Evolutionary conservation across 2,329 filamentous ascomycete genomes (phyloP).

Genomic region (Decorospora gaudefroyi): DNA sequence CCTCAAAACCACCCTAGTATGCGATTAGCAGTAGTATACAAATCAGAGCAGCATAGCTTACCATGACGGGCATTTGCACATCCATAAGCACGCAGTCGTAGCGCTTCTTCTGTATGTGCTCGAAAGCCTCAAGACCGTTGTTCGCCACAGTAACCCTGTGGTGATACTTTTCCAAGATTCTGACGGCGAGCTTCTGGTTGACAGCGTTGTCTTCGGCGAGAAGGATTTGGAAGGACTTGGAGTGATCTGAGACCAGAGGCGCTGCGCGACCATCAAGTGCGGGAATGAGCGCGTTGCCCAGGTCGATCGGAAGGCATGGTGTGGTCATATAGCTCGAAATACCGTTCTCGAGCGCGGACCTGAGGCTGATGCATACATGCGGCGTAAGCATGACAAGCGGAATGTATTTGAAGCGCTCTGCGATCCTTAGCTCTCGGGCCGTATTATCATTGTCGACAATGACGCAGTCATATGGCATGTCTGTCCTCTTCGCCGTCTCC

Average conservation of each 20-base stretch:
- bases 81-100: slow-evolving; percentile 99
- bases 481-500: slow-evolving; percentile 52
- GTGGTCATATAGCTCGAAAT: slow-evolving; percentile 99
- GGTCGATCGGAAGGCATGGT: slow-evolving; percentile 88
- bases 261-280: slow-evolving; percentile 92
- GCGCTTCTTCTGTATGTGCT: slow-evolving; percentile 86
- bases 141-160: slow-evolving; percentile 90
- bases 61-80: slow-evolving; percentile 99
- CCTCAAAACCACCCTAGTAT: slow-evolving; percentile 85
- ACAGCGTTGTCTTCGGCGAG: slow-evolving; percentile 97
- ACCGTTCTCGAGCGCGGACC: slow-evolving; percentile 89
- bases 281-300: slow-evolving; percentile 95
- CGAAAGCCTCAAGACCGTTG: slow-evolving; percentile 90
- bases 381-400: slow-evolving; percentile 92
- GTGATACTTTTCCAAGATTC: slow-evolving; percentile 96
- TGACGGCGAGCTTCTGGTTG: slow-evolving; percentile 93
- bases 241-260: slow-evolving; percentile 88
- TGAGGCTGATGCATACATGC: slow-evolving; percentile 85
- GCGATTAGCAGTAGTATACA: slow-evolving; percentile 45
- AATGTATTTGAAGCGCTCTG: slow-evolving; percentile 97
- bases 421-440: slow-evolving; percentile 79
- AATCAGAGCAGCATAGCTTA: slow-evolving; percentile 50
- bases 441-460: slow-evolving; percentile 93
- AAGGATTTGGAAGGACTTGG: slow-evolving; percentile 92
- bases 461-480: slow-evolving; percentile 85